These are phyloP conservation scores for Thielaviopsis euricoi DNA, from an alignment of 2,329 filamentous ascomycete species.

Conservation along the genomic window DNA sequence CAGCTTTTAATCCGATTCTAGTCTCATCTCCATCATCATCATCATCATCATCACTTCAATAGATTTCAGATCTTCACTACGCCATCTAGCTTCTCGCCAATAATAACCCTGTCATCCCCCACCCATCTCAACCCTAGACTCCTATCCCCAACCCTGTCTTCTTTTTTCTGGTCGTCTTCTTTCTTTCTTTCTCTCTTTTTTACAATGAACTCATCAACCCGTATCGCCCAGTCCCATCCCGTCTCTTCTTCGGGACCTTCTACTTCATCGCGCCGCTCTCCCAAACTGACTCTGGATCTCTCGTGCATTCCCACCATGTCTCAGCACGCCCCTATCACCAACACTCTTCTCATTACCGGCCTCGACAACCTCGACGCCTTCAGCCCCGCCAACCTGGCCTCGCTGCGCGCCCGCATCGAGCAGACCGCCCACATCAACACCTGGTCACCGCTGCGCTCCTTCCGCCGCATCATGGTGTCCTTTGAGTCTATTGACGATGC, in stretches of 20 bases:
- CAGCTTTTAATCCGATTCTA: background rate
- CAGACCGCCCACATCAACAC: slow-evolving; percentile 56
- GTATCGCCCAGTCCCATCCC: background rate
- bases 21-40: background rate
- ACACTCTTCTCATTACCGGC: slow-evolving; percentile 75
- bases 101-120: background rate
- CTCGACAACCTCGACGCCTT: slow-evolving; percentile 59
- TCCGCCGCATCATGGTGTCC: slow-evolving; percentile 65
- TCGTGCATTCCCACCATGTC: slow-evolving; percentile 52
- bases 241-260: background rate
- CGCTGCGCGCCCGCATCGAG: slow-evolving; percentile 55
- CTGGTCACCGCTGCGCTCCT: slow-evolving; percentile 67
- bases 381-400: slow-evolving; percentile 54
- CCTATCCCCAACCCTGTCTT: background rate
- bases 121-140: background rate
- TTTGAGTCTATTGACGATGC: slow-evolving; percentile 57
- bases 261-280: slow-evolving; percentile 6
- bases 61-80: background rate
- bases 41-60: background rate
- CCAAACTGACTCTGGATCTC: slow-evolving; percentile 52
- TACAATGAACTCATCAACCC: background rate
- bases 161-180: background rate
- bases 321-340: slow-evolving; percentile 59
- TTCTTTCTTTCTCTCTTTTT: background rate
- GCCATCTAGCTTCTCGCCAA: background rate